Base-by-base conservation (phyloP, 441 rosid species). In the Aleurites moluccanus region DNA sequence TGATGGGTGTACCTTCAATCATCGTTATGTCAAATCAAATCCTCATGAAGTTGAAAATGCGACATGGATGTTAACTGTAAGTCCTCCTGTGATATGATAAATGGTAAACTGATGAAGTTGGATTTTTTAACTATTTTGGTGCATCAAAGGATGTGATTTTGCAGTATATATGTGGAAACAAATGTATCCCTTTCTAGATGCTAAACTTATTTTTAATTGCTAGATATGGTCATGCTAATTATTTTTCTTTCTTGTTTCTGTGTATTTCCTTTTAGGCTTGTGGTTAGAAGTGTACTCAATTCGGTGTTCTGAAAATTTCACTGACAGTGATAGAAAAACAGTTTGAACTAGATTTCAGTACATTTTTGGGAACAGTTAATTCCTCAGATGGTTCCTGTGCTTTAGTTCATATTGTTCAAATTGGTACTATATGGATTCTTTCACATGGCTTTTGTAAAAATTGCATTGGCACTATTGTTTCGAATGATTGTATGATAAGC, bases 61-160 rank as follows among this genome's bases (percentile, higher is more conserved):
- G 33, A 90, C 94, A 21, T 90, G 94, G 94, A 90, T 90, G 94
- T 81, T 90, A 28, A 90, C 94, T 81, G 94, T 90, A 85, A 68
- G 75, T 52, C 50, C n/a, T 75, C 3, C 57, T 55, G 21, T 76
- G 3, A 23, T 33, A 67, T 25, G n/a, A 5, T 25, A 20, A 2
- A 27, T 35, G 23, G 28, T 73, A 15, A 30, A 21, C 3, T 56
- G 13, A 56, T 23, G 23, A 61, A 21, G 18, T 57, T 27, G 10
- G 49, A 42, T 38, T 38, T 23, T 52, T 50, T 4, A 49, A 18
- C 21, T 30, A 20, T 11, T 21, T 3, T 27, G 15, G 8, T 4
- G 15, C 57, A 15, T 21, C 25, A 23, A 16, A 25, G 57, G 44
- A 14, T 45, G 71, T 18, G 38, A 67, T 50, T 40, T 61, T 30